A percentile compares a stretch with the other conserved stretches of the same genome.
These are phyloP conservation scores for Zea mays DNA, from an alignment of 176 grass and related monocot species.

Conservation along the genomic window Zm-B73-REFERENCE-NAM-5.0 NC_050096.1:296859001-296859500, in stretches of 20 bases:
- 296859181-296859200: too few species aligned
- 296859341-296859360: not conserved
- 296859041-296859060: too few species aligned
- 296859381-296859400: not conserved
- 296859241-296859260: not conserved
- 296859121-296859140: too few species aligned
- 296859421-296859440: not conserved
- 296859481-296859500: not conserved
- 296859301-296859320: not conserved
- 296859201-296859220: too few species aligned
- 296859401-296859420: constrained; percentile 13
- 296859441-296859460: not conserved
- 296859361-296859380: not conserved
- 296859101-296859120: too few species aligned
- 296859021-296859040: too few species aligned
- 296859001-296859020: too few species aligned
- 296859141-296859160: too few species aligned
- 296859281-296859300: too few species aligned
- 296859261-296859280: not conserved
- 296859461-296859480: constrained; percentile 19
- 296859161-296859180: too few species aligned
- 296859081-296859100: too few species aligned
- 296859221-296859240: not conserved
- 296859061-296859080: too few species aligned
- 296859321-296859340: not conserved